Evolutionary conservation across 164 flowering plant species (phyloP).

Genomic region (Vitis amurensis): DNA sequence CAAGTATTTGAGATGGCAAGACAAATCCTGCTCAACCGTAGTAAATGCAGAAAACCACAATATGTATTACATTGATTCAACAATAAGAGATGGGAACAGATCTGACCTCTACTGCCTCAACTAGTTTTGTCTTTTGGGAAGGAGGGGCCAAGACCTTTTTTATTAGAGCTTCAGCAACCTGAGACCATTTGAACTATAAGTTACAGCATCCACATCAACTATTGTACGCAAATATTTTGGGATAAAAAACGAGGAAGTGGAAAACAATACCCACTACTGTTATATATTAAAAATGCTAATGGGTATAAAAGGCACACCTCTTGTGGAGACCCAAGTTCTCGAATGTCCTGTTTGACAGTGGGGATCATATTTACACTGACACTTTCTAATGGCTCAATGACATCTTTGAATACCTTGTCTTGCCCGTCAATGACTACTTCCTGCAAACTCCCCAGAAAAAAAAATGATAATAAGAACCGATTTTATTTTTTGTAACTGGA

Average conservation of each 20-base stretch:
- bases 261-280: not conserved
- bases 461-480: not conserved
- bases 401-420: slow-evolving; percentile 95
- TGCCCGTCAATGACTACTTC: slow-evolving; percentile 85
- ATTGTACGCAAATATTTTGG: too few species aligned
- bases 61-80: too few species aligned
- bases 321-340: slow-evolving; percentile 87
- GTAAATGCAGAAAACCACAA: too few species aligned
- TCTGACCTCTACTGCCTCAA: slow-evolving; percentile 77
- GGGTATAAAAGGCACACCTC: slow-evolving; percentile 41
- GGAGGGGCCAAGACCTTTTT: slow-evolving; percentile 83
- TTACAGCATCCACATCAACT: too few species aligned
- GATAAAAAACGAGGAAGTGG: not conserved
- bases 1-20: too few species aligned
- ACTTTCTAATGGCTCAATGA: slow-evolving; percentile 90
- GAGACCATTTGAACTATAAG: slow-evolving; percentile 14
- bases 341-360: slow-evolving; percentile 66
- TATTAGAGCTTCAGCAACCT: slow-evolving; percentile 83
- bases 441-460: slow-evolving; percentile 31
- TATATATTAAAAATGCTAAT: not conserved
- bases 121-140: slow-evolving; percentile 77
- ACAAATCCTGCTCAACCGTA: too few species aligned
- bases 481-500: not conserved
- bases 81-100: not conserved
- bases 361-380: slow-evolving; percentile 79